Base-by-base conservation (phyloP, 257 asterid genomes). In the Perilla frutescens region DNA sequence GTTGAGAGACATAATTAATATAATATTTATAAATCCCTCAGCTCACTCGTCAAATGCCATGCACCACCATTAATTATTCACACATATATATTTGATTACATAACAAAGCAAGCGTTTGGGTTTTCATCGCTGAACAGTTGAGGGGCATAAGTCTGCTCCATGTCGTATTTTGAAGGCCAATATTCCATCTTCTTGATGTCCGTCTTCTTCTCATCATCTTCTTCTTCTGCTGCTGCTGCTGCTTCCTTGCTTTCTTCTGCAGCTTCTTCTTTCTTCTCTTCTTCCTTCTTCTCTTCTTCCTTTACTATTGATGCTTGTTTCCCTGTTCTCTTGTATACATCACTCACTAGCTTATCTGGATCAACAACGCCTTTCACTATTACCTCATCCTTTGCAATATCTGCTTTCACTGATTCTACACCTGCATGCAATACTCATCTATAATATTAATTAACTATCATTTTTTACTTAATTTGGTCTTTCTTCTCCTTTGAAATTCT, bases 61-160 rank as follows among this genome's bases (percentile, higher is more conserved):
- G 58, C 76, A 47, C 9, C 50, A 34, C 37, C 3, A 2, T 0
- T 34, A 34, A n/a, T 72, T 76, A 82, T 74, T 64, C 34, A 34
- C 80, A 68, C 55, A 53, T 50, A 66, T 44, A 34, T 47, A 65
- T 32, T 48, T 15, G 41, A n/a, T 86, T 79, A 93, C 97, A 89
- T 87, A 36, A 90, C 68, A 61, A 73, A 64, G 83, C 97, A 93
- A 62, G 98, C 98, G 72, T 93, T 76, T 1, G 98, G 96, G 64
- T 92, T 92, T 72, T 90, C 97, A 58, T 92, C 98, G 37, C 97
- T 92, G 89, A 90, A 92, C n/a, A 90, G 15, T 71, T 90, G 91
- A 77, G 95, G 96, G 8, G 91, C 85, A 74, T 89, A 81, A 43
- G 90, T 67, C 11, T 81, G 73, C 57, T 89, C 98, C 85, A 81